phyloP scores from a whole-genome alignment of 306 rosid genomes.

The Glycine latifolia region DNA sequence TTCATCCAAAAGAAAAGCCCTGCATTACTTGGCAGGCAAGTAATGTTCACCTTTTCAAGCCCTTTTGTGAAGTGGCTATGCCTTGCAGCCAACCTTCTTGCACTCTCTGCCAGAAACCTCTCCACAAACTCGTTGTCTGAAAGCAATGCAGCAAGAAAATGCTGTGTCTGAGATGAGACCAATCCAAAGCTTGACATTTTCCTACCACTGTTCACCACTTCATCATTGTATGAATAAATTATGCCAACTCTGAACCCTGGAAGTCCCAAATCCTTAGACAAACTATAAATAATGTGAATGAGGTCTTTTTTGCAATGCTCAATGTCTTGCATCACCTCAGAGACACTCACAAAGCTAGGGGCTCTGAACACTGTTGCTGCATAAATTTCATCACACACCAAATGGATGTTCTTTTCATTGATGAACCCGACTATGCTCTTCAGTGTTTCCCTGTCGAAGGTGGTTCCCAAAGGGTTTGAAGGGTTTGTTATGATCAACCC shows the following conservation, averaged over 20 bases:
- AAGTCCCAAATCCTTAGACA: conserved; percentile 92
- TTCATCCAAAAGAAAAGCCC: conserved; percentile 93
- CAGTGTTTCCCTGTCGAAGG: conserved; percentile 64
- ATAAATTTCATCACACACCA: conserved; percentile 91
- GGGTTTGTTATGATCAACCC: conserved; percentile 90
- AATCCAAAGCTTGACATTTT: conserved; percentile 93
- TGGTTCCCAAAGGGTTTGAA: conserved; percentile 85
- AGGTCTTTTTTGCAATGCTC: conserved; percentile 61
- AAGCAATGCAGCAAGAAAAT: conserved; percentile 71
- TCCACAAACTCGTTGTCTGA: conserved; percentile 63
- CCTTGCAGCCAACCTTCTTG: conserved; percentile 60
- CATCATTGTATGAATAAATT: conserved; percentile 80
- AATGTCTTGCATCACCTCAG: conserved; percentile 66
- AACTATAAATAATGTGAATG: conserved; percentile 76
- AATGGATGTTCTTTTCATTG: conserved; percentile 73
- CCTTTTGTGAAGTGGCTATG: conserved; percentile 54
- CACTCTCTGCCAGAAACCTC: conserved; percentile 55
- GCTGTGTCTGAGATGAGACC: conserved; percentile 81
- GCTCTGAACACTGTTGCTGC: conserved; percentile 68
- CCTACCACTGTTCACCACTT: conserved; percentile 60
- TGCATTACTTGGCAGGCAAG: conserved; percentile 74
- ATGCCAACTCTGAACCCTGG: conserved; percentile 91
- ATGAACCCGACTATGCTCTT: conserved; percentile 67
- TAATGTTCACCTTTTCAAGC: conserved; percentile 66
- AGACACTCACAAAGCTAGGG: conserved; percentile 60